These are phyloP conservation scores for Phoma sp. DNA, from an alignment of 2,329 filamentous ascomycete species.

Conservation along the genomic window DNA sequence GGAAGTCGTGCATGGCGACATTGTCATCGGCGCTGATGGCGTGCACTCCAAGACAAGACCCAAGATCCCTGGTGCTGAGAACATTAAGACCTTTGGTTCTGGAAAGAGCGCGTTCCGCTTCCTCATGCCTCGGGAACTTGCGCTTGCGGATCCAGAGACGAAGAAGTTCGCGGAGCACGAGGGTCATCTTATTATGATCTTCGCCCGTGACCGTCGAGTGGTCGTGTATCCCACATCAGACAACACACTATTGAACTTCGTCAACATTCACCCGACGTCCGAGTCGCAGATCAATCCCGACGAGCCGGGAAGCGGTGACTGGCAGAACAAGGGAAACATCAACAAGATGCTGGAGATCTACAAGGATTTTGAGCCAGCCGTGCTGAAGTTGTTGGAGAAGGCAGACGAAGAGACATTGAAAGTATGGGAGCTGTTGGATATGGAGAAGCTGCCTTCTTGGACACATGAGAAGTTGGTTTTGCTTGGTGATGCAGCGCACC, in stretches of 20 bases:
- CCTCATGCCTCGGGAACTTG: constrained; percentile 56
- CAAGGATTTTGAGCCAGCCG: constrained; percentile 44
- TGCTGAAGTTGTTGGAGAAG: constrained; percentile 48
- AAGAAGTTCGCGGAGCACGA: constrained; percentile 46
- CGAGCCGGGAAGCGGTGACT: constrained; percentile 30
- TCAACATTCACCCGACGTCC: constrained; percentile 49
- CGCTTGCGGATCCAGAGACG: constrained; percentile 49
- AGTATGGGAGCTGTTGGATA: constrained; percentile 57
- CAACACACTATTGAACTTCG: constrained; percentile 56
- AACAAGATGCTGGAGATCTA: constrained; percentile 50
- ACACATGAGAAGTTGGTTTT: constrained; percentile 60
- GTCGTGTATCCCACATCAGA: constrained; percentile 57
- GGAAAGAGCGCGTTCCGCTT: constrained; percentile 66
- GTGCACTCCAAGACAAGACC: constrained; percentile 51
- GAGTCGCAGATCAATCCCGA: constrained; percentile 31
- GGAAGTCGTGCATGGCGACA: constrained; percentile 52
- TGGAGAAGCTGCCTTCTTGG: constrained; percentile 64
- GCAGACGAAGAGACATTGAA: constrained; percentile 47
- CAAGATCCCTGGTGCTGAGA: constrained; percentile 32
- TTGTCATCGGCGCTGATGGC: constrained; percentile 63
- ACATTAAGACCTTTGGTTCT: constrained; percentile 51
- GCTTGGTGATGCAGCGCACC: constrained; percentile 72
- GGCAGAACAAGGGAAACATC: constrained; percentile 47
- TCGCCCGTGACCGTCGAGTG: constrained; percentile 51
- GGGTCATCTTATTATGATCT: constrained; percentile 54